Evolutionary conservation across 768 basidiomycete species (phyloP).

Genomic region (Tephrocybe rancida): DNA sequence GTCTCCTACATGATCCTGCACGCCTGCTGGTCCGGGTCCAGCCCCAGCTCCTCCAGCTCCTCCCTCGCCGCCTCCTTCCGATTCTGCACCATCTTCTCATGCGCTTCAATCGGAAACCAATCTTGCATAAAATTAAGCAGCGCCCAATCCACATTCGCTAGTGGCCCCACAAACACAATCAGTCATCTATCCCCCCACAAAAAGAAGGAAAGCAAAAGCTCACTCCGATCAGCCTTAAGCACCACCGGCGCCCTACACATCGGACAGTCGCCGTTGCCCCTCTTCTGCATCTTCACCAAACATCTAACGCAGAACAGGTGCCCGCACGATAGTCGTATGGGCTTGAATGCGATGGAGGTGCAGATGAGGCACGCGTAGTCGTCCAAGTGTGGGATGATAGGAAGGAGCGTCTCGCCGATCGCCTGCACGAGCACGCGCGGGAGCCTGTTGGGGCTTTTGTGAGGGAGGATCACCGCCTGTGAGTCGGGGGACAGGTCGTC

Average conservation of each 20-base stretch:
- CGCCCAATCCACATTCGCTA: slow-evolving; percentile 81
- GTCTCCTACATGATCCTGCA: slow-evolving; percentile 35
- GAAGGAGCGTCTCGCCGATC: slow-evolving; percentile 79
- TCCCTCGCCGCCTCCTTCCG: slow-evolving; percentile 75
- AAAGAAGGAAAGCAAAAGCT: slow-evolving; percentile 28
- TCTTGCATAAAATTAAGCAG: slow-evolving; percentile 85
- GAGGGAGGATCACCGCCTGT: slow-evolving; percentile 17
- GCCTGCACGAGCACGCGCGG: slow-evolving; percentile 69
- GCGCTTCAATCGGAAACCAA: slow-evolving; percentile 89
- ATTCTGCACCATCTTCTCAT: slow-evolving; percentile 72
- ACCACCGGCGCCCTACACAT: slow-evolving; percentile 84
- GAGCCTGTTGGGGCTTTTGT: slow-evolving; percentile 19
- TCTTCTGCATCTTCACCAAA: slow-evolving; percentile 90
- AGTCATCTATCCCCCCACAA: background rate
- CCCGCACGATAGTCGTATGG: slow-evolving; percentile 78
- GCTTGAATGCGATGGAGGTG: slow-evolving; percentile 90
- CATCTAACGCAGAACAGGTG: slow-evolving; percentile 83
- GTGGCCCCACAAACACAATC: slow-evolving; percentile 1
- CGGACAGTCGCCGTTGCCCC: slow-evolving; percentile 75
- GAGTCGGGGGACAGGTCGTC: slow-evolving; percentile 18
- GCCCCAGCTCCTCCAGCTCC: slow-evolving; percentile 64
- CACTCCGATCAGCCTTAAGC: slow-evolving; percentile 73
- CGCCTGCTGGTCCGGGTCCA: slow-evolving; percentile 41
- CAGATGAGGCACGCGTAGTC: slow-evolving; percentile 91
- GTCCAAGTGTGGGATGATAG: slow-evolving; percentile 76